These are phyloP conservation scores for Clausena lansium DNA, from an alignment of 345 rosid genomes.

Conservation along the genomic window DNA sequence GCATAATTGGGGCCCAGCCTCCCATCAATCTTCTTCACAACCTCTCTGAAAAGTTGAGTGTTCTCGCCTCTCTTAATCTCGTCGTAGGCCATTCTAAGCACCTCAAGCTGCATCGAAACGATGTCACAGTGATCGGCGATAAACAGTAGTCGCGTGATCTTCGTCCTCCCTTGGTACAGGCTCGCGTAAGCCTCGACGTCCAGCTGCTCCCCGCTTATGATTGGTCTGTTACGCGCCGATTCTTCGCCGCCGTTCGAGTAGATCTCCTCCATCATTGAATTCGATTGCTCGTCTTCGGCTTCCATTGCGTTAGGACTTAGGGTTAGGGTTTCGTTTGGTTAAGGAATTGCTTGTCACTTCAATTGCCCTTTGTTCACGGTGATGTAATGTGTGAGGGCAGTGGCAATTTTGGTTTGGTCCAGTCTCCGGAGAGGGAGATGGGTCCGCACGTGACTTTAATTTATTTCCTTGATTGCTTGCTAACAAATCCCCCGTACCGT, in stretches of 20 bases:
- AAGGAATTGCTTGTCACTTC: neutral
- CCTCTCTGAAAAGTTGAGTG: slow-evolving; percentile 77
- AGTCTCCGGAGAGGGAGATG: neutral
- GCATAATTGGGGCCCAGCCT: slow-evolving; percentile 60
- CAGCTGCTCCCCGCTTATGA: slow-evolving; percentile 82
- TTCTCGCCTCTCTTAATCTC: slow-evolving; percentile 97
- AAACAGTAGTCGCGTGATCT: slow-evolving; percentile 79
- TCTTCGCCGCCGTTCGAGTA: slow-evolving; percentile 65
- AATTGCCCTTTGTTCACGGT: neutral
- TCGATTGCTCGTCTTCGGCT: slow-evolving; percentile 60
- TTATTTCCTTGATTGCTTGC: neutral
- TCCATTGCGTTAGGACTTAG: slow-evolving; percentile 44
- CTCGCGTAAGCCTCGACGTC: slow-evolving; percentile 94
- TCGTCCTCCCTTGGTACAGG: slow-evolving; percentile 82
- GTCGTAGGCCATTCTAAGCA: slow-evolving; percentile 90
- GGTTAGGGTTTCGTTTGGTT: slow-evolving; percentile 24
- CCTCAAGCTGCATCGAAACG: slow-evolving; percentile 70
- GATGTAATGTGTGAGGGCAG: neutral
- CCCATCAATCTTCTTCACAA: slow-evolving; percentile 67
- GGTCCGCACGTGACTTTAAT: neutral
- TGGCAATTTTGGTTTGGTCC: neutral
- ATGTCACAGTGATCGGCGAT: slow-evolving; percentile 74
- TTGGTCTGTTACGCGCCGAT: slow-evolving; percentile 44
- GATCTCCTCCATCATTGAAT: slow-evolving; percentile 53
- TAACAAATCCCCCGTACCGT: too few species aligned